phyloP scores from a whole-genome alignment of 2,329 filamentous ascomycete species.

The Talaromyces sp. region DNA sequence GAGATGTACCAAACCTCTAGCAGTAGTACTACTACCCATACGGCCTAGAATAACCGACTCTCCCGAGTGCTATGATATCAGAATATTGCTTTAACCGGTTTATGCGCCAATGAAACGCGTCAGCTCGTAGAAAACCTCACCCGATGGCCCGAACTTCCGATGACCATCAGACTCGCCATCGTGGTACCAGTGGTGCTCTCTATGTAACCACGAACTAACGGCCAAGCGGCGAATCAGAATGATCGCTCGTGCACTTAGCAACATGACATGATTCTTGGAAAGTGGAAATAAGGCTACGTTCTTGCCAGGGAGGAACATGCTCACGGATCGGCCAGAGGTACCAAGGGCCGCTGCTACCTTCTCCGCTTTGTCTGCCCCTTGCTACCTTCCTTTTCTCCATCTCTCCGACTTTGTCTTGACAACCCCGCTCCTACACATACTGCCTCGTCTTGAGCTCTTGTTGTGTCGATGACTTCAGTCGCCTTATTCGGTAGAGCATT shows the following conservation, averaged over 20 bases:
- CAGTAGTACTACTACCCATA: not conserved
- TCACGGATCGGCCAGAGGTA: not conserved
- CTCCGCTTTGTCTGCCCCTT: slow-evolving; percentile 6
- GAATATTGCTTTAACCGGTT: not conserved
- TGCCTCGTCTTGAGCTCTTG: not conserved
- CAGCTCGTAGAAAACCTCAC: not conserved
- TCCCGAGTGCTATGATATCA: not conserved
- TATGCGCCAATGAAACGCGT: slow-evolving; percentile 1
- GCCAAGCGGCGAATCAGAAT: not conserved
- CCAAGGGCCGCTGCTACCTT: slow-evolving; percentile 4
- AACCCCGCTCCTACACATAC: not conserved
- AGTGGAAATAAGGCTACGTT: not conserved
- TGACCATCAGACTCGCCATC: not conserved
- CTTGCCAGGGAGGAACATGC: not conserved
- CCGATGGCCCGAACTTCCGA: not conserved
- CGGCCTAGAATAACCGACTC: not conserved
- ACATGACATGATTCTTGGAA: not conserved
- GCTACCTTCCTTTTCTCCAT: not conserved
- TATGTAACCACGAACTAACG: slow-evolving; percentile 1
- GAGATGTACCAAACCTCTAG: not conserved
- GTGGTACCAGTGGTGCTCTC: not conserved
- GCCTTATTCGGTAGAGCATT: slow-evolving; percentile 1
- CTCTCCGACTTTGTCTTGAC: not conserved
- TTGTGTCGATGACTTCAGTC: not conserved
- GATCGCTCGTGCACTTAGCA: not conserved